Percentiles rank a stretch among this genome's conserved stretches.
phyloP scores from a whole-genome alignment of 2,329 filamentous ascomycete genomes.

The Diplodia intermedia region DNA sequence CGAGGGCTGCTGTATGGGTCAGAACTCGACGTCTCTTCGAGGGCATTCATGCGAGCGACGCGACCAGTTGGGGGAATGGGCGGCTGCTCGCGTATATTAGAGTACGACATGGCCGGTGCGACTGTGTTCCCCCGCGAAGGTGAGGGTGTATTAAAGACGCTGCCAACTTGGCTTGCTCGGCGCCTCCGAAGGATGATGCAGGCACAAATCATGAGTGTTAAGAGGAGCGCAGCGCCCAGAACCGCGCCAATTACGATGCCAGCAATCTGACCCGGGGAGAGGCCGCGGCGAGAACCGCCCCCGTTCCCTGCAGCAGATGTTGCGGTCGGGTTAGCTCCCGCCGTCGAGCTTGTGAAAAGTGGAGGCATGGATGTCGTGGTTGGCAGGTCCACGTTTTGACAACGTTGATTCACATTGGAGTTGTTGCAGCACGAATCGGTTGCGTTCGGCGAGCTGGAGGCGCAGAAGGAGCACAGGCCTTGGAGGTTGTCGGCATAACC shows the following conservation, averaged over 20 bases:
- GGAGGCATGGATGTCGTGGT: conserved; percentile 68
- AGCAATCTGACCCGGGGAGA: conserved; percentile 88
- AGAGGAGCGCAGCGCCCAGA: conserved; percentile 72
- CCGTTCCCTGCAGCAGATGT: conserved; percentile 43
- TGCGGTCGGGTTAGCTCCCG: conserved; percentile 51
- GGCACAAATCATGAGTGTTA: conserved; percentile 64
- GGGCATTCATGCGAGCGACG: conserved; percentile 92
- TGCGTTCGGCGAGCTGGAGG: conserved; percentile 81
- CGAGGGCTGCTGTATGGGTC: conserved; percentile 52
- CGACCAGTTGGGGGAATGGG: conserved; percentile 51
- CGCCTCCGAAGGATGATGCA: conserved; percentile 67
- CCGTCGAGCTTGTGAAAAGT: conserved; percentile 67
- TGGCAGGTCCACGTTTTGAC: conserved; percentile 78
- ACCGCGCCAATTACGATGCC: conserved; percentile 87
- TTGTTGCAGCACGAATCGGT: conserved; percentile 95
- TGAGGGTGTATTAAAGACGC: conserved; percentile 88
- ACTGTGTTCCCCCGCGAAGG: conserved; percentile 57
- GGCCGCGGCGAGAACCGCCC: conserved; percentile 50
- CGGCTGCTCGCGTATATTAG: conserved; percentile 66
- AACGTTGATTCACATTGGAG: conserved; percentile 75
- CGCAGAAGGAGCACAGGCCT: conserved; percentile 88
- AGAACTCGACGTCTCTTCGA: conserved; percentile 76
- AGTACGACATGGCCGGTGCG: conserved; percentile 51
- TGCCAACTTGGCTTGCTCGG: conserved; percentile 68
- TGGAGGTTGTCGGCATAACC: conserved; percentile 75